Percentiles rank a stretch among this genome's conserved stretches.
Conservation (phyloP, 257 asterid genomes). For the Solanum paucissectum region DNA sequence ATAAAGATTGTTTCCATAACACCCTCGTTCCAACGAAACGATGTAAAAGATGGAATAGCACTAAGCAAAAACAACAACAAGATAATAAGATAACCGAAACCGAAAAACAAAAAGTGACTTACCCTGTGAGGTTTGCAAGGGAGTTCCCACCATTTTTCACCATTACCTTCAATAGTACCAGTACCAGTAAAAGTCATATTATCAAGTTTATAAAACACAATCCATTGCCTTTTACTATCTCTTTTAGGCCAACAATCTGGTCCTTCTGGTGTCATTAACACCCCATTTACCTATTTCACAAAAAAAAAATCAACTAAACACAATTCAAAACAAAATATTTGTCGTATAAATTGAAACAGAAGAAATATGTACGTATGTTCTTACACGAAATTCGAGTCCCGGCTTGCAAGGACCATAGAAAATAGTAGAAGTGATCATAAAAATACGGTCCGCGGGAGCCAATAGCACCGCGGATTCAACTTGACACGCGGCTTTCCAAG, state of each 20-base stretch:
- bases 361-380: not conserved
- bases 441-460: constrained; percentile 41
- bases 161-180: constrained; percentile 88
- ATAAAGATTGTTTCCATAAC: rapidly evolving
- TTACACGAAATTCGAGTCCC: constrained; percentile 76
- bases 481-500: constrained; percentile 90
- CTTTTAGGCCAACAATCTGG: constrained; percentile 88
- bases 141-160: constrained; percentile 91
- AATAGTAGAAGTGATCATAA: constrained; percentile 69
- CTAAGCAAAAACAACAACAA: not conserved
- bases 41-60: not conserved
- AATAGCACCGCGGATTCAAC: constrained; percentile 49
- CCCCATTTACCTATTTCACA: constrained; percentile 61
- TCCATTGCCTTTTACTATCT: constrained; percentile 82
- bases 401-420: constrained; percentile 87
- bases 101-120: not conserved
- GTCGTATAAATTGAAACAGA: not conserved
- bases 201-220: constrained; percentile 68
- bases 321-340: not conserved
- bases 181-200: constrained; percentile 61
- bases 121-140: constrained; percentile 99
- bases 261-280: constrained; percentile 83
- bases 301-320: not conserved
- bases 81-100: not conserved
- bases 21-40: not conserved